Evolutionary conservation across 2,329 filamentous ascomycete species (phyloP).

Genomic region (Colletotrichum euphorbiae): DNA sequence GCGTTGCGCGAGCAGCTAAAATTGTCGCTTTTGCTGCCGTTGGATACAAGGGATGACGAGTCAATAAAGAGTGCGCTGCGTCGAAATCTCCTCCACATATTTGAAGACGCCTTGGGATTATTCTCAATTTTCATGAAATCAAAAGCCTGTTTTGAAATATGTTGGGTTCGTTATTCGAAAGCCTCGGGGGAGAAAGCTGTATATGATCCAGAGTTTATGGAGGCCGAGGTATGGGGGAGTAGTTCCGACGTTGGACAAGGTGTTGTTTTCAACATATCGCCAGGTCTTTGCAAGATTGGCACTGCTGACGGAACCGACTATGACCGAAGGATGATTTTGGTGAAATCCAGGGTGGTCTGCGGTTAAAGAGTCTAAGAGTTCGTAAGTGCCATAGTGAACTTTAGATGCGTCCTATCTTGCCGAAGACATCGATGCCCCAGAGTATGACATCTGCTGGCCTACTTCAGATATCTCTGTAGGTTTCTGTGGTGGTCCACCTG

Average conservation of each 20-base stretch:
- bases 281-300: conserved; percentile 19
- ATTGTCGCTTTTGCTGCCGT: neutral
- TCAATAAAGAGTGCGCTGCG: neutral
- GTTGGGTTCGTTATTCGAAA: neutral
- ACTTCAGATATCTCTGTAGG: too few relatives aligned
- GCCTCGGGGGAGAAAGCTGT: too few relatives aligned
- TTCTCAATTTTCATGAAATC: conserved; percentile 13
- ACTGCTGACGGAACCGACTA: conserved; percentile 37
- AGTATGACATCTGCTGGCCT: too few relatives aligned
- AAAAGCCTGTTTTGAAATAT: neutral
- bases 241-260: neutral
- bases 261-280: neutral
- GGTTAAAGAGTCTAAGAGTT: neutral
- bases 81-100: neutral
- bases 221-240: neutral
- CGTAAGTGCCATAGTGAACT: too few relatives aligned
- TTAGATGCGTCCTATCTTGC: too few relatives aligned
- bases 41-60: too few relatives aligned
- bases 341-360: conserved; percentile 20
- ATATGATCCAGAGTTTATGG: neutral
- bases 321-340: conserved; percentile 12
- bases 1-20: neutral
- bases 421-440: too few relatives aligned
- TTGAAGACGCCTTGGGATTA: neutral
- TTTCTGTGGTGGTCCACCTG: too few relatives aligned